Percentiles rank a stretch among this genome's conserved stretches.
Conservation (phyloP, 106 monocot species). For the Ottelia alismoides region DNA sequence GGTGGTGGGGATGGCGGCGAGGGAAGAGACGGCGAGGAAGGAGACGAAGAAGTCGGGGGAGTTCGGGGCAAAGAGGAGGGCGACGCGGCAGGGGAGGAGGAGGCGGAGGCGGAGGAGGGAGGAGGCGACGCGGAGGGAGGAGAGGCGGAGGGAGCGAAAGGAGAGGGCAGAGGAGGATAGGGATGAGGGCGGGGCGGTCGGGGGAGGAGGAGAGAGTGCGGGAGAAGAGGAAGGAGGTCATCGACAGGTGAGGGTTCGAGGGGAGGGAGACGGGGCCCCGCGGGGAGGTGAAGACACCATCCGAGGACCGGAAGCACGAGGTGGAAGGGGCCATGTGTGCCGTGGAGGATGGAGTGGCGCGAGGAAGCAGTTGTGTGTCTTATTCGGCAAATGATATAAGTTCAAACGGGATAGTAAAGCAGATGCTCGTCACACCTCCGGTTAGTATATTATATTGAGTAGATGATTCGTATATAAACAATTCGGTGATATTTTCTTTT, state of each 20-base stretch:
- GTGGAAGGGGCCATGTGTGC: neutral
- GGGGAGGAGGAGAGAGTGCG: neutral
- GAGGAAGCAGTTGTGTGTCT: too few relatives aligned
- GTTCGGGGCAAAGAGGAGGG: constrained; percentile 4
- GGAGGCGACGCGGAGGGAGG: neutral
- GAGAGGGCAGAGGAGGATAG: neutral
- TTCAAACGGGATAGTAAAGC: too few relatives aligned
- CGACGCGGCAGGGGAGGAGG: neutral
- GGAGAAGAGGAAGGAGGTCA: constrained; percentile 26
- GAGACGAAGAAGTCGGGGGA: neutral
- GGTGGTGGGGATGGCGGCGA: neutral
- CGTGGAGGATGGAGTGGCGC: neutral
- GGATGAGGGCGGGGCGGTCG: neutral
- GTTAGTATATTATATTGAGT: too few relatives aligned
- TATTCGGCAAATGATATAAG: too few relatives aligned
- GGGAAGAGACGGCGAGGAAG: neutral
- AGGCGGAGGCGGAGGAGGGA: neutral
- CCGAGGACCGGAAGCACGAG: constrained; percentile 3
- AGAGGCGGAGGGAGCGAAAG: constrained; percentile 17
- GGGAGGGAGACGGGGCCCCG: constrained; percentile 28
- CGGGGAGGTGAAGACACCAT: constrained; percentile 34
- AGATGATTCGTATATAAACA: too few relatives aligned
- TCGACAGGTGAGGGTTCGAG: constrained; percentile 30
- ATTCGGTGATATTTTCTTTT: too few relatives aligned
- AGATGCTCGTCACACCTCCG: too few relatives aligned